Percentiles rank a stretch among this genome's conserved stretches.
These are phyloP conservation scores for Colletotrichum cereale DNA, from an alignment of 2,329 filamentous ascomycete species.

Conservation along the genomic window DNA sequence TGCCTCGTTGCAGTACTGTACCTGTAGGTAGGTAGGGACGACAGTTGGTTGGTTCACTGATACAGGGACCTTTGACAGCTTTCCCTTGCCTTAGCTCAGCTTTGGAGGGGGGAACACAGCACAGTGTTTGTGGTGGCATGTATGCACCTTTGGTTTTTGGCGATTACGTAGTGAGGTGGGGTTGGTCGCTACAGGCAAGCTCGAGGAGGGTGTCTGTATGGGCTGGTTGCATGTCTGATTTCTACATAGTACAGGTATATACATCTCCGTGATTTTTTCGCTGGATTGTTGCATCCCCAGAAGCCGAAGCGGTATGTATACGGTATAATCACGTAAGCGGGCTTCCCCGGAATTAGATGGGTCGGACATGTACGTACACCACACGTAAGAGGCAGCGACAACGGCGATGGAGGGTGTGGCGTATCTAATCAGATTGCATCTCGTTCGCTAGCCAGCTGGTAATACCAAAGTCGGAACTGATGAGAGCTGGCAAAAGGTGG, in stretches of 20 bases:
- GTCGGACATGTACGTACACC: conserved; percentile 19
- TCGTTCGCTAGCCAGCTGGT: conserved; percentile 25
- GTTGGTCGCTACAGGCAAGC: neutral
- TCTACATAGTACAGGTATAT: too few species aligned
- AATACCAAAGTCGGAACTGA: neutral
- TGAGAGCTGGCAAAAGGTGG: neutral
- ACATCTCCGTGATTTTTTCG: neutral
- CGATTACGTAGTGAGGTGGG: conserved; percentile 28
- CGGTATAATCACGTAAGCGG: neutral
- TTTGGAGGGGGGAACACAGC: neutral
- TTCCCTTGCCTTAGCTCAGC: conserved; percentile 11
- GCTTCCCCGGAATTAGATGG: conserved; percentile 6
- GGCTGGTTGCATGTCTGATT: neutral
- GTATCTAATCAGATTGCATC: conserved; percentile 39
- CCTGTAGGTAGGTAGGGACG: neutral
- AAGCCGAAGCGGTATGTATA: too few species aligned
- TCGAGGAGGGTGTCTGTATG: neutral
- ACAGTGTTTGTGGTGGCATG: too few species aligned
- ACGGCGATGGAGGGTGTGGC: conserved; percentile 7
- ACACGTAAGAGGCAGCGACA: conserved; percentile 16
- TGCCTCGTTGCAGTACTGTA: neutral
- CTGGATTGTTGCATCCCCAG: neutral
- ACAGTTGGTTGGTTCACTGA: neutral
- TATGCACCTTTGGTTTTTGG: neutral
- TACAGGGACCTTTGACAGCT: conserved; percentile 17